Percentiles rank a stretch among this genome's conserved stretches.
Conservation (phyloP, 495 filamentous ascomycete species). For the Tuber indicum region DNA sequence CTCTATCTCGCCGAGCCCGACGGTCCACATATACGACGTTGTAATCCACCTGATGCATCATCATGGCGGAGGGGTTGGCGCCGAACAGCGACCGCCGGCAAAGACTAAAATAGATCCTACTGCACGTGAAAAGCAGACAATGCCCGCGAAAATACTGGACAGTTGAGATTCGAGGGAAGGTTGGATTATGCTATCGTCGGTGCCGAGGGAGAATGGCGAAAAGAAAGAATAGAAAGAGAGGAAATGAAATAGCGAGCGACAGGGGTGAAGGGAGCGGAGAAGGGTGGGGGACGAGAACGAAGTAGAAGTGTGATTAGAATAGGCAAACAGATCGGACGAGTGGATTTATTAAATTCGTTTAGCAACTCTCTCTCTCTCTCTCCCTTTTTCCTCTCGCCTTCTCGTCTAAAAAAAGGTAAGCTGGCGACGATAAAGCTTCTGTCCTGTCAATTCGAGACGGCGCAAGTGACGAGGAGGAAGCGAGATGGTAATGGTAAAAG, state of each 20-base stretch:
- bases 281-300: not conserved
- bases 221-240: not conserved
- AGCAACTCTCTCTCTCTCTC: not conserved
- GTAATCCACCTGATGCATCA: conserved; percentile 46
- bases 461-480: conserved; percentile 29
- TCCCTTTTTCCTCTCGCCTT: not conserved
- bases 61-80: conserved; percentile 26
- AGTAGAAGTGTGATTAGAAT: not conserved
- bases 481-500: conserved; percentile 30
- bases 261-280: not conserved
- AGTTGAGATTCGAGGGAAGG: not conserved
- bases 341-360: not conserved
- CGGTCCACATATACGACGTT: conserved; percentile 81
- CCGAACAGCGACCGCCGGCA: conserved; percentile 22
- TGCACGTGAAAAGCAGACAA: not conserved
- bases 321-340: not conserved
- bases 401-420: not conserved
- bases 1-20: conserved; percentile 58
- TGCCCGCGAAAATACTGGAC: not conserved
- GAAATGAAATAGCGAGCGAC: not conserved
- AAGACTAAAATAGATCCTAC: conserved; percentile 10
- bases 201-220: not conserved
- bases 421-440: not conserved
- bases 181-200: not conserved
- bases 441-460: conserved; percentile 38